Evolutionary conservation across 495 filamentous ascomycete genomes (phyloP).

Genomic region (Talaromyces thailandensis): DNA sequence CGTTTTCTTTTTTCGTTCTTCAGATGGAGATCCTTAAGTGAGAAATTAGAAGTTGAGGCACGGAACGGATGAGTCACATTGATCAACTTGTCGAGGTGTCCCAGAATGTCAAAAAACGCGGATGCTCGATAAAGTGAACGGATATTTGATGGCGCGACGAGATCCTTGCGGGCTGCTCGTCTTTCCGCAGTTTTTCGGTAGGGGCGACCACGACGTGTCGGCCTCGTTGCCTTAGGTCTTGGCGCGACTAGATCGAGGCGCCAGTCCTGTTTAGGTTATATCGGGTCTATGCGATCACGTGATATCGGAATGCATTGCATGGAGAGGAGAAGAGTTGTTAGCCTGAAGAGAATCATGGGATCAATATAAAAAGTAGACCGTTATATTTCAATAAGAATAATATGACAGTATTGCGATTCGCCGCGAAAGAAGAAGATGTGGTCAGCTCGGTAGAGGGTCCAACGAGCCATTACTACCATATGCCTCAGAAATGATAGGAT

Average conservation of each 20-base stretch:
- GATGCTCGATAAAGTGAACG: background rate
- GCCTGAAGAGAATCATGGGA: background rate
- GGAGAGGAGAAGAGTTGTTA: background rate
- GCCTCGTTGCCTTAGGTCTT: background rate
- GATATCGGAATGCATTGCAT: background rate
- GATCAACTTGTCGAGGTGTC: background rate
- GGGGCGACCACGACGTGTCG: background rate
- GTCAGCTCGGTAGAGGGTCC: background rate
- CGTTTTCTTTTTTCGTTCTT: background rate
- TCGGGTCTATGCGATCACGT: background rate
- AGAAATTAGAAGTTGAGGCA: background rate
- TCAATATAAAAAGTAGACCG: background rate
- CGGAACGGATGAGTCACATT: background rate
- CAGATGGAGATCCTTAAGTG: background rate
- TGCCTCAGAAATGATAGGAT: background rate
- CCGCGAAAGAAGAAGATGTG: background rate
- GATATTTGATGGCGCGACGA: slow-evolving; percentile 1
- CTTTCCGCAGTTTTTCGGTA: background rate
- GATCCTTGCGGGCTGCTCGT: background rate
- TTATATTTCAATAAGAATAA: background rate
- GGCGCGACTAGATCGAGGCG: background rate
- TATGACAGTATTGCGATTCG: background rate
- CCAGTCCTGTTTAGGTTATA: background rate
- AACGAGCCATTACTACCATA: background rate
- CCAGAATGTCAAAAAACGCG: background rate